Base-by-base conservation (phyloP, 1,284 basidiomycete genomes). In the Sparassis latifolia region DNA sequence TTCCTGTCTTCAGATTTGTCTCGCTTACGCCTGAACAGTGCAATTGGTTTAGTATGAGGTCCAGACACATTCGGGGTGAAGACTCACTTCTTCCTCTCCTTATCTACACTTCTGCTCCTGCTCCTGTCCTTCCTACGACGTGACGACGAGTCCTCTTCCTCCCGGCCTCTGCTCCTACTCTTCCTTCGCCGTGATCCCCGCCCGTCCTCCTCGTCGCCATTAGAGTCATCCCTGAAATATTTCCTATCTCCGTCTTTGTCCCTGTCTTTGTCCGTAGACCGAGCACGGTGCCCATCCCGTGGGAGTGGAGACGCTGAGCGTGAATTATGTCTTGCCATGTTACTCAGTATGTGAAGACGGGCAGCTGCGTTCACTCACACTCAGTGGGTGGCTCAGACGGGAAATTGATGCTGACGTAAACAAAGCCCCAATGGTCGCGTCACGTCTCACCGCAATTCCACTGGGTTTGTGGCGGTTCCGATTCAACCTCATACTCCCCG, bases 1-100 rank as follows among this genome's bases (percentile, higher is more conserved):
- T 73, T 82, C 39, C 84, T 72, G 59, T 91, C 88, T 62, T 83
- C 85, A 40, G 83, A 90, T 65, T 81, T 89, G 69, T 92, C 79
- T 59, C 91, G 74, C 71, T 89, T 87, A 61, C 86, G 77, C 67
- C 89, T 89, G 59, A 50, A 55, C 6, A 20, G 35, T 37, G 35
- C 6, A 37, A 12, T 6, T 7, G 35, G 35, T 37, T 7, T 37
- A 12, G 12, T 7, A 6, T 7, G 12, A 7, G 35, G 12, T 7
- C 6, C 35, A 37, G 6, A 37, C 35, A 37, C 6, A 12, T 37
- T 37, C 35, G 35, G 12, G 7, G 35, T 37, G 35, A 7, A 20
- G 9, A 67, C 78, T 51, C 58, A 87, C 88, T 80, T 88, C 64
- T 83, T 88, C 56, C 62, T 67, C 40, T 69, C 68, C 29, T 63